phyloP scores from a whole-genome alignment of 148 eudicot genomes.

The Suaeda aralocaspica region DNA sequence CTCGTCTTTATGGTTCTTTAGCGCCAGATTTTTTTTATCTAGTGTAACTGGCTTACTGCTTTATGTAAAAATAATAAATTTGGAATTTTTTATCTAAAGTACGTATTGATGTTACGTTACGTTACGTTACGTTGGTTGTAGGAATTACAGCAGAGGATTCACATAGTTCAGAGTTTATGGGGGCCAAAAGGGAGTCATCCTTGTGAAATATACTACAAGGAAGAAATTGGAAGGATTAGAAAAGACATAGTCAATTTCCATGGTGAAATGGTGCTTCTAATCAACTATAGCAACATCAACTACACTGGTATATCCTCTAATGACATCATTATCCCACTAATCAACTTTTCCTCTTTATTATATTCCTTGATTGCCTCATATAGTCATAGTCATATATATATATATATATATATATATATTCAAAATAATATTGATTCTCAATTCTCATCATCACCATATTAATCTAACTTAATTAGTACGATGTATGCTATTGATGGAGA shows the following conservation, averaged over 20 bases:
- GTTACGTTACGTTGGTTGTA: slow-evolving; percentile 17
- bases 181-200: slow-evolving; percentile 44
- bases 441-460: slow-evolving; percentile 6
- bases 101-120: not conserved
- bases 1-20: too few relatives aligned
- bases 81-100: too few relatives aligned
- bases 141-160: slow-evolving; percentile 66
- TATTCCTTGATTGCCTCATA: not conserved
- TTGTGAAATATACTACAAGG: slow-evolving; percentile 41
- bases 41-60: too few relatives aligned
- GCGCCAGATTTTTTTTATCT: too few relatives aligned
- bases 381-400: not conserved
- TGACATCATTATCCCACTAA: slow-evolving; percentile 2
- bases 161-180: slow-evolving; percentile 44
- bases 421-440: too few relatives aligned
- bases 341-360: slow-evolving; percentile 6
- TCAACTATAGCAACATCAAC: slow-evolving; percentile 77
- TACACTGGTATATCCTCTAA: slow-evolving; percentile 52
- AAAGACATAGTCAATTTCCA: slow-evolving; percentile 78
- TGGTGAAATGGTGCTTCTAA: slow-evolving; percentile 85
- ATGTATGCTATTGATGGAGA: slow-evolving; percentile 2
- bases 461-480: not conserved
- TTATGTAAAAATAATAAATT: too few relatives aligned
- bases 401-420: too few relatives aligned
- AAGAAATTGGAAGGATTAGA: slow-evolving; percentile 55